Conservation (phyloP, 768 basidiomycete species). For the Xerocomus brunneocitrinus region DNA sequence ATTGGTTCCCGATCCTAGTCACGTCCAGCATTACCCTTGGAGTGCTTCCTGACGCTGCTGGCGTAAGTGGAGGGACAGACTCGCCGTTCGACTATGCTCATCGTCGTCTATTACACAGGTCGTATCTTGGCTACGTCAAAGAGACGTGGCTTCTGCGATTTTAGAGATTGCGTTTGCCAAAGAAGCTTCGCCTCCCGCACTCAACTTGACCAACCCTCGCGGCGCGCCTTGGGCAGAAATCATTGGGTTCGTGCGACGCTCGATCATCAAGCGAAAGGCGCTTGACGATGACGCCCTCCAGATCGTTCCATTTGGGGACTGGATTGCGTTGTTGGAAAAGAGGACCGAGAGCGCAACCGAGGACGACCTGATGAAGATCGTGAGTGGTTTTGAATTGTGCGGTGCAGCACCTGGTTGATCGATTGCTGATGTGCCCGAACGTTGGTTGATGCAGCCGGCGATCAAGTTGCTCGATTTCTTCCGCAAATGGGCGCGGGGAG, state of each 20-base stretch:
- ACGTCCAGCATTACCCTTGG: slow-evolving; percentile 25
- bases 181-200: slow-evolving; percentile 13
- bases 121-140: slow-evolving; percentile 41
- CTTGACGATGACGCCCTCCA: slow-evolving; percentile 14
- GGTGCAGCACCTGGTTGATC: no score
- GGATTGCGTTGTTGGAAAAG: slow-evolving; percentile 30
- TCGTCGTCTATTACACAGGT: slow-evolving; percentile 17
- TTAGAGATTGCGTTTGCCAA: slow-evolving; percentile 25
- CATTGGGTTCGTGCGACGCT: slow-evolving; percentile 23
- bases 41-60: slow-evolving; percentile 24
- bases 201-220: slow-evolving; percentile 39
- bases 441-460: slow-evolving; percentile 26
- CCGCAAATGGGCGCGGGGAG: slow-evolving; percentile 7
- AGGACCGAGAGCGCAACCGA: slow-evolving; percentile 15
- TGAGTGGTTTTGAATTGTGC: slow-evolving; percentile 13
- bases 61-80: slow-evolving; percentile 27
- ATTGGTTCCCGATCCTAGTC: slow-evolving; percentile 36
- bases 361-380: slow-evolving; percentile 29
- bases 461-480: slow-evolving; percentile 34
- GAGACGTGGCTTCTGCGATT: slow-evolving; percentile 33
- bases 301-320: slow-evolving; percentile 32
- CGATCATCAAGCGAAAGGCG: slow-evolving; percentile 9
- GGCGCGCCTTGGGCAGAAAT: slow-evolving; percentile 11
- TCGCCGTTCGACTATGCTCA: no score
- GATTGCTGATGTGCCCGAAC: background rate